Evolutionary conservation across 169 alveolate genomes (phyloP).

Genomic region (Cyclospora cayetanensis): DNA sequence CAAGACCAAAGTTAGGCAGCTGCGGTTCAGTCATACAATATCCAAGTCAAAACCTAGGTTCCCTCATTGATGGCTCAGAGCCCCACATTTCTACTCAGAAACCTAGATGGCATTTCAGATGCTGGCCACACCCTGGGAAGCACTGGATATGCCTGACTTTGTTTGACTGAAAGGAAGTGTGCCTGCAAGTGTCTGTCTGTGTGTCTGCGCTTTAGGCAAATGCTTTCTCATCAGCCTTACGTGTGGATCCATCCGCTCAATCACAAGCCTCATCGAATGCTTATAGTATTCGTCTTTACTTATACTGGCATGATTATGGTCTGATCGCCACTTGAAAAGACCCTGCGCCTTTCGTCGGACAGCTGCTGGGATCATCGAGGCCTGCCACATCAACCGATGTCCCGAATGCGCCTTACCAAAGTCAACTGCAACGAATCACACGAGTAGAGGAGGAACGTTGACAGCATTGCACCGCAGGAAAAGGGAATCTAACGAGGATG

Average conservation of each 20-base stretch:
- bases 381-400: conserved; percentile 12
- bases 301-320: not conserved
- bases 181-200: too few species aligned
- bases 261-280: not conserved
- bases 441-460: not conserved
- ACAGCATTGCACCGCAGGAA: not conserved
- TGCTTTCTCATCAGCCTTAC: not conserved
- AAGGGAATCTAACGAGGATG: not conserved
- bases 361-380: not conserved
- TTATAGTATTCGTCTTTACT: not conserved
- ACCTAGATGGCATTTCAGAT: too few species aligned
- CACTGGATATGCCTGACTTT: too few species aligned
- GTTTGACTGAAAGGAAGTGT: too few species aligned
- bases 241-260: not conserved
- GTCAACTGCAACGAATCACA: not conserved
- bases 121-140: too few species aligned
- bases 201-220: too few species aligned
- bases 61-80: too few species aligned
- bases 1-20: conserved; percentile 84
- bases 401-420: not conserved
- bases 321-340: not conserved
- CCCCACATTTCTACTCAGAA: too few species aligned
- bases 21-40: too few species aligned
- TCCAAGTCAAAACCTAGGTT: too few species aligned
- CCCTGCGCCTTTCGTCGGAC: not conserved